Evolutionary conservation across 2,329 filamentous ascomycete species (phyloP).

Genomic region (Colletotrichum horii): DNA sequence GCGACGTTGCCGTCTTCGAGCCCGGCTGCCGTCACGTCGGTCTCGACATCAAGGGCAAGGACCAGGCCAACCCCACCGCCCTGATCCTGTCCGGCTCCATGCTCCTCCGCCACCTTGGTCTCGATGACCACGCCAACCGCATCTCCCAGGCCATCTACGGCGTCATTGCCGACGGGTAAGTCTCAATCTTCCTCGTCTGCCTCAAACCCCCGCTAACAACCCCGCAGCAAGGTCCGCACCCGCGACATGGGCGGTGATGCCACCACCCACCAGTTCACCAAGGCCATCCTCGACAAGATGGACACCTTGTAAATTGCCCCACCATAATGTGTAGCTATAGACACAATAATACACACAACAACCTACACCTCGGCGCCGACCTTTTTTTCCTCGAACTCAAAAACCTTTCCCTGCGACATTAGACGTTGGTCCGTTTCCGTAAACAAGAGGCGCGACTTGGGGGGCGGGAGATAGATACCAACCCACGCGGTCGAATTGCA

Average conservation of each 20-base stretch:
- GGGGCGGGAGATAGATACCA: constrained; percentile 12
- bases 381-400: neutral
- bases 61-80: constrained; percentile 97
- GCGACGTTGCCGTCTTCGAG: constrained; percentile 97
- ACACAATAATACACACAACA: neutral
- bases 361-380: neutral
- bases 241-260: constrained; percentile 93
- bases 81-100: constrained; percentile 95
- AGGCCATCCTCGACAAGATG: constrained; percentile 94
- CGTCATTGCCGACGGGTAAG: constrained; percentile 88
- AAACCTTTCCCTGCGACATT: constrained; percentile 1
- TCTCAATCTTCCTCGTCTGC: constrained; percentile 24
- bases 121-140: constrained; percentile 97
- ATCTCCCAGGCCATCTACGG: constrained; percentile 86
- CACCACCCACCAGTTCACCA: constrained; percentile 94
- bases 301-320: constrained; percentile 66
- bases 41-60: constrained; percentile 99
- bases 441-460: neutral
- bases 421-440: neutral
- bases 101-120: constrained; percentile 94
- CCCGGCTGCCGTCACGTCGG: constrained; percentile 99
- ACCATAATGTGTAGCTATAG: constrained; percentile 12
- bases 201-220: constrained; percentile 42
- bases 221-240: constrained; percentile 78
- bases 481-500: constrained; percentile 15